A percentile compares a stretch with the other conserved stretches of the same genome.
Evolutionary conservation across 2,329 filamentous ascomycete genomes (phyloP).

Genomic region (Colletotrichum sp.): DNA sequence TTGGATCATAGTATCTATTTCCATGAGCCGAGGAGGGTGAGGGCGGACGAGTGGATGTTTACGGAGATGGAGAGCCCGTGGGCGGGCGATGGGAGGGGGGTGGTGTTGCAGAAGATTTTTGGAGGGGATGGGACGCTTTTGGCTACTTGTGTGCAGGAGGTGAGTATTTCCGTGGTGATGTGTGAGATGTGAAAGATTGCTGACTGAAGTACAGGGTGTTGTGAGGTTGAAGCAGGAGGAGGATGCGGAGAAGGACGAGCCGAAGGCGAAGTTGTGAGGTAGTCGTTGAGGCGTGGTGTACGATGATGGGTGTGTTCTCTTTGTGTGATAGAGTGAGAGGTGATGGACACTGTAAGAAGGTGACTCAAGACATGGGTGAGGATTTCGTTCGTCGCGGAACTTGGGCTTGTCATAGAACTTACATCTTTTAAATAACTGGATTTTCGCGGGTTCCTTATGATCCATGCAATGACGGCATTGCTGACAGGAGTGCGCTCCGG

Average conservation of each 20-base stretch:
- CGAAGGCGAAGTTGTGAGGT: constrained; percentile 35
- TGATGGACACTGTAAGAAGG: background rate
- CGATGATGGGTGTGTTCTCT: background rate
- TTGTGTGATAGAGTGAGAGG: background rate
- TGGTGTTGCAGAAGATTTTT: constrained; percentile 79
- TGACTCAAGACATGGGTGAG: background rate
- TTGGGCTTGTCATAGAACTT: background rate
- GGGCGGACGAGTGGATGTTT: constrained; percentile 78
- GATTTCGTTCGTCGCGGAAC: background rate
- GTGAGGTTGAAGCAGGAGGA: constrained; percentile 52
- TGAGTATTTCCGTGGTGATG: constrained; percentile 33
- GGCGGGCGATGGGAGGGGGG: constrained; percentile 77
- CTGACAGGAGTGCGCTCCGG: background rate
- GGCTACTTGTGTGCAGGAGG: constrained; percentile 83
- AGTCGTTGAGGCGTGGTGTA: background rate
- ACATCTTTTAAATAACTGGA: background rate
- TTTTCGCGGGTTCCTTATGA: background rate
- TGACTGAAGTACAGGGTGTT: constrained; percentile 47
- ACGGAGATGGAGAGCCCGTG: constrained; percentile 82
- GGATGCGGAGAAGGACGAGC: constrained; percentile 33
- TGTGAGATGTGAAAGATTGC: background rate
- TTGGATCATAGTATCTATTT: constrained; percentile 79
- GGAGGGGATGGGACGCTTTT: constrained; percentile 73
- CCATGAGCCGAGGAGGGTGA: constrained; percentile 62
- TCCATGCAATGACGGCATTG: no score